These are phyloP conservation scores for Phialophora verrucosa DNA, from an alignment of 2,329 filamentous ascomycete genomes.

Conservation along the genomic window DNA sequence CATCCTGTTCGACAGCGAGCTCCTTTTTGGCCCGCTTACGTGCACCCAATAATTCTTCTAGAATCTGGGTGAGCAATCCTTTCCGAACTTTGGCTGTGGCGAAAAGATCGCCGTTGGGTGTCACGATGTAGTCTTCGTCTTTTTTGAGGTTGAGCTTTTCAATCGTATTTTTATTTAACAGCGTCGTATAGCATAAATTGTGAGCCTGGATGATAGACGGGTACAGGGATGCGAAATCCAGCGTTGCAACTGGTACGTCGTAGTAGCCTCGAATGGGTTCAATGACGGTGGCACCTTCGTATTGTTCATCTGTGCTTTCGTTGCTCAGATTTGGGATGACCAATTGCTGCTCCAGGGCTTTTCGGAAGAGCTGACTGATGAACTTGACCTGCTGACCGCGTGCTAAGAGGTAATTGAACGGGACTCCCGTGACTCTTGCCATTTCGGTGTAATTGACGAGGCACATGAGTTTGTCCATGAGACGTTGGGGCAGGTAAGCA, in stretches of 20 bases:
- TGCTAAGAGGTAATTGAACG: constrained; percentile 91
- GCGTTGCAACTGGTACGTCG: constrained; percentile 89
- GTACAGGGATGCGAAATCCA: constrained; percentile 98
- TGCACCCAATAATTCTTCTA: constrained; percentile 88
- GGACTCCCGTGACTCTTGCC: constrained; percentile 98
- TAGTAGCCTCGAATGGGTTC: constrained; percentile 94
- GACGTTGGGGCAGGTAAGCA: constrained; percentile 87
- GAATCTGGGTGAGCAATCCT: constrained; percentile 89
- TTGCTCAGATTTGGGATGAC: constrained; percentile 86
- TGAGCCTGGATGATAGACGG: constrained; percentile 99
- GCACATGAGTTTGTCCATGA: constrained; percentile 98
- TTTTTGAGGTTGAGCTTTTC: constrained; percentile 79
- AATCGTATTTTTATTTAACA: constrained; percentile 77
- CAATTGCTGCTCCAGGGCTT: constrained; percentile 88
- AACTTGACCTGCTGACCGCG: constrained; percentile 97
- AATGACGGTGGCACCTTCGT: constrained; percentile 97
- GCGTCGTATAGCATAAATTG: constrained; percentile 95
- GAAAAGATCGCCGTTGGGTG: constrained; percentile 92
- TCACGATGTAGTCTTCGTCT: constrained; percentile 95
- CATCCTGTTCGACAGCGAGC: constrained; percentile 83
- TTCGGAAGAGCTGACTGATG: constrained; percentile 94
- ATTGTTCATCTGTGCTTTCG: constrained; percentile 80
- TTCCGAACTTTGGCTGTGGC: constrained; percentile 88
- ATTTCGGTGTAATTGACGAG: constrained; percentile 99
- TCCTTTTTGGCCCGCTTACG: constrained; percentile 95